Percentiles rank a stretch among this genome's conserved stretches.
These are phyloP conservation scores for Phytophthora sp. DNA, from an alignment of 352 stramenopile genomes.

Conservation along the genomic window DNA sequence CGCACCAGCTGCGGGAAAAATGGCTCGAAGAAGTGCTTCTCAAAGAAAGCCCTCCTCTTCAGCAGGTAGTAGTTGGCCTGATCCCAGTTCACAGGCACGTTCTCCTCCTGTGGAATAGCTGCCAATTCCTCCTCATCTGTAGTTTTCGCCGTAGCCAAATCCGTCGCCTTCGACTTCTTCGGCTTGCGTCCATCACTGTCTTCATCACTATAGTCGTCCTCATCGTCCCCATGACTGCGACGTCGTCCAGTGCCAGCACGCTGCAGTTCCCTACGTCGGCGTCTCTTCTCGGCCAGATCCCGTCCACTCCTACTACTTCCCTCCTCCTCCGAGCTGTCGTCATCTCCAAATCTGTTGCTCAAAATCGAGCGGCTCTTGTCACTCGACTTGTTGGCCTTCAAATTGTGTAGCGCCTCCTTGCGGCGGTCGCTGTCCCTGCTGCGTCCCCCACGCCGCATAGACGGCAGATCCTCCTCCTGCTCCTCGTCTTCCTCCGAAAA, in stretches of 20 bases:
- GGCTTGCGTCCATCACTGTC: conserved; percentile 46
- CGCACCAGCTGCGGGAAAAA: conserved; percentile 84
- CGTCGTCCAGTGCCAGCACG: conserved; percentile 46
- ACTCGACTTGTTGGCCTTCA: conserved; percentile 80
- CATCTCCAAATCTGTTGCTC: conserved; percentile 69
- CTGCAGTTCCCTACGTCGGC: conserved; percentile 74
- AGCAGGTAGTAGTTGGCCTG: conserved; percentile 84
- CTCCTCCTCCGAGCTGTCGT: conserved; percentile 61
- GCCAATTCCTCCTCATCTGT: conserved; percentile 54
- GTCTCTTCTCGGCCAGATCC: conserved; percentile 78
- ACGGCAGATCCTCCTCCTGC: conserved; percentile 42
- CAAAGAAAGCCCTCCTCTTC: conserved; percentile 76
- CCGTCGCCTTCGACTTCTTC: conserved; percentile 33
- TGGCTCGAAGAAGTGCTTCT: conserved; percentile 89
- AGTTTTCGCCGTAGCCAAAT: conserved; percentile 42
- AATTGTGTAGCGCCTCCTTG: conserved; percentile 80
- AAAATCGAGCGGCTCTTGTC: conserved; percentile 84
- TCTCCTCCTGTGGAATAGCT: conserved; percentile 61
- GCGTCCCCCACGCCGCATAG: conserved; percentile 61
- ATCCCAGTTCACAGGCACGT: conserved; percentile 74
- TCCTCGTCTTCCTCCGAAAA: conserved; percentile 44
- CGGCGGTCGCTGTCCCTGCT: conserved; percentile 72
- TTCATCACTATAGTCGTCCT: conserved; percentile 55
- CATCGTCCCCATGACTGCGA: conserved; percentile 30
- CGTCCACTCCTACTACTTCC: conserved; percentile 42